phyloP scores from a whole-genome alignment of 345 rosid species.

The Ricinus communis region DNA sequence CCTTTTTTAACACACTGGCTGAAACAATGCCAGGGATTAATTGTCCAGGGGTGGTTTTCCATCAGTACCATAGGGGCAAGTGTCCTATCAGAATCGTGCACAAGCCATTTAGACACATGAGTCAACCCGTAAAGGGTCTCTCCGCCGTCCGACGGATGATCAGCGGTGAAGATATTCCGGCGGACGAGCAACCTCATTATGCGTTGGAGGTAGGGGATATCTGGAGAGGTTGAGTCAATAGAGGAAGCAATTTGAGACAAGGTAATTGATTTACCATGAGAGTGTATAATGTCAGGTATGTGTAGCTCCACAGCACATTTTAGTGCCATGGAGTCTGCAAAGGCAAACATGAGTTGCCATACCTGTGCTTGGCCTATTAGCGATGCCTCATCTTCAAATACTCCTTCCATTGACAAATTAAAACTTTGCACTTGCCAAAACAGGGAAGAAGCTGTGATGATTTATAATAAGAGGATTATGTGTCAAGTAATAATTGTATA shows the following conservation, averaged over 20 bases:
- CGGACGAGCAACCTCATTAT: constrained; percentile 34
- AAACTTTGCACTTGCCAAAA: too few relatives aligned
- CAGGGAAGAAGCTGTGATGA: background rate
- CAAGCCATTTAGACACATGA: constrained; percentile 33
- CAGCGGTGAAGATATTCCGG: constrained; percentile 21
- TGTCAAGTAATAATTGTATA: background rate
- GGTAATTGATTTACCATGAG: constrained; percentile 18
- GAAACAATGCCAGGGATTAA: constrained; percentile 29
- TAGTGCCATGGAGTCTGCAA: constrained; percentile 24
- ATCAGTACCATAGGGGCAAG: constrained; percentile 32
- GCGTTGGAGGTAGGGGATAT: constrained; percentile 22
- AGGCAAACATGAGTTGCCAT: constrained; percentile 22
- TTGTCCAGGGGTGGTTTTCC: constrained; percentile 22
- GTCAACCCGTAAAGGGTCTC: constrained; percentile 34
- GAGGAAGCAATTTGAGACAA: constrained; percentile 30
- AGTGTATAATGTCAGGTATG: constrained; percentile 30
- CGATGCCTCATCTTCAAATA: background rate
- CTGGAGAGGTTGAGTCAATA: constrained; percentile 16
- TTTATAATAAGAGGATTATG: constrained; percentile 13
- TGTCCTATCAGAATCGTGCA: constrained; percentile 21
- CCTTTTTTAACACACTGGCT: constrained; percentile 40
- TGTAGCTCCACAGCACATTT: constrained; percentile 29
- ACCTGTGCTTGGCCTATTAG: constrained; percentile 20
- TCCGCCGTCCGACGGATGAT: constrained; percentile 11
- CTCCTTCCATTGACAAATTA: background rate